These are phyloP conservation scores for Boehmeria nivea DNA, from an alignment of 306 rosid genomes.

Conservation along the genomic window DNA sequence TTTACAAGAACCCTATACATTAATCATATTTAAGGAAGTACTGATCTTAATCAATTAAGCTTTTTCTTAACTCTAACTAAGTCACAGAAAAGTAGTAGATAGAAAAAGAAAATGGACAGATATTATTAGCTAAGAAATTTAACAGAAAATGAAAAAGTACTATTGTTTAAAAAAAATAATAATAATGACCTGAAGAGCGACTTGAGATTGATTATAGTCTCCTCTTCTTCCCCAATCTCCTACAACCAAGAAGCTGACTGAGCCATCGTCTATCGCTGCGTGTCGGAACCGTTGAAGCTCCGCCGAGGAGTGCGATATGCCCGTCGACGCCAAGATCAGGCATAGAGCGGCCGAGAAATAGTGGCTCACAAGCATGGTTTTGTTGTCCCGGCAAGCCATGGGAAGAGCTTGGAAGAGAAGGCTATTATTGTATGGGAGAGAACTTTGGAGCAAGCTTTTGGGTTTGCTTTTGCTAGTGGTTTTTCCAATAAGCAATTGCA, in stretches of 20 bases:
- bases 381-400: background rate
- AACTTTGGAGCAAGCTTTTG: background rate
- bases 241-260: constrained; percentile 49
- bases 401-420: background rate
- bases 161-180: background rate
- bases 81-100: too few relatives aligned
- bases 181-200: constrained; percentile 47
- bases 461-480: background rate
- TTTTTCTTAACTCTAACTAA: too few relatives aligned
- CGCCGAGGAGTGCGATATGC: background rate
- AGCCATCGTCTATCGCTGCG: constrained; percentile 30
- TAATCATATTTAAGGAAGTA: too few relatives aligned
- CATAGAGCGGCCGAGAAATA: background rate
- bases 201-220: constrained; percentile 52
- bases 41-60: too few relatives aligned
- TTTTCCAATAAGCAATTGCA: too few relatives aligned
- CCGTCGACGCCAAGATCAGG: background rate
- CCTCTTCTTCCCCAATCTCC: constrained; percentile 84
- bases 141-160: background rate
- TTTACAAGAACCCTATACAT: too few relatives aligned
- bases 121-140: too few relatives aligned
- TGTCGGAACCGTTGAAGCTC: constrained; percentile 27
- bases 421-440: background rate
- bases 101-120: too few relatives aligned
- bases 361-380: background rate